Percentiles rank a stretch among this genome's conserved stretches.
These are phyloP conservation scores for Closterium sp. DNA, from an alignment of 139 green algal species.

Conservation along the genomic window DNA sequence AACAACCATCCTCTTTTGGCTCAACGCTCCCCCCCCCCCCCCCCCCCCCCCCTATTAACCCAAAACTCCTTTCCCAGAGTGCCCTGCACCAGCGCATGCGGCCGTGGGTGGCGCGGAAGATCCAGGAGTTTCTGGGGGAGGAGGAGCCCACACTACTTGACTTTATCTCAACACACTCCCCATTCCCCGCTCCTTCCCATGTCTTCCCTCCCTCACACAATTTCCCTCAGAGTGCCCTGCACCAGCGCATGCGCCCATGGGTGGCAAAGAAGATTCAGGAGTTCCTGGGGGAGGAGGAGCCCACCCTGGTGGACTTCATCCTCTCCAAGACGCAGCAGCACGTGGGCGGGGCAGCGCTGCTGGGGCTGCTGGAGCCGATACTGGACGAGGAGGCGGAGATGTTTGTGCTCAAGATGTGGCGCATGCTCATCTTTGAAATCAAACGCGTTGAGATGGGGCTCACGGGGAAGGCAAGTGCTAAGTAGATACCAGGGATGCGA, in stretches of 20 bases:
- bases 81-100: conserved; percentile 16
- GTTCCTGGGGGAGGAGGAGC: conserved; percentile 72
- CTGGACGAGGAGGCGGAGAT: conserved; percentile 77
- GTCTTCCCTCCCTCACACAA: too few relatives aligned
- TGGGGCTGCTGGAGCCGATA: conserved; percentile 69
- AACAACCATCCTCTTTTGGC: too few relatives aligned
- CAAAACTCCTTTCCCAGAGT: not conserved
- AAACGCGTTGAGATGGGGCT: conserved; percentile 34
- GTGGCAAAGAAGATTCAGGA: conserved; percentile 75
- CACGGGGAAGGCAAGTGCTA: conserved; percentile 21
- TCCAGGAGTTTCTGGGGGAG: conserved; percentile 70
- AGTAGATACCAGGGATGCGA: not conserved
- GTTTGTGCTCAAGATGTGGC: conserved; percentile 90
- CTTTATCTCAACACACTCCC: too few relatives aligned
- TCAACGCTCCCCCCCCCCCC: too few relatives aligned
- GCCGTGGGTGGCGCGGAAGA: conserved; percentile 78
- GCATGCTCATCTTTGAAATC: conserved; percentile 84
- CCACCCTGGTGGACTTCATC: conserved; percentile 71
- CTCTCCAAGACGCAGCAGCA: conserved; percentile 62
- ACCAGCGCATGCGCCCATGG: conserved; percentile 59
- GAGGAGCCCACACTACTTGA: too few relatives aligned
- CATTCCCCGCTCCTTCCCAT: too few relatives aligned
- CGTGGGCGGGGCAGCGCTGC: conserved; percentile 47
- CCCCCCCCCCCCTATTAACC: too few relatives aligned
- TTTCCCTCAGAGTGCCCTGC: conserved; percentile 35